Base-by-base conservation (phyloP, 495 filamentous ascomycete genomes). In the Penicillium bialowiezense region DNA sequence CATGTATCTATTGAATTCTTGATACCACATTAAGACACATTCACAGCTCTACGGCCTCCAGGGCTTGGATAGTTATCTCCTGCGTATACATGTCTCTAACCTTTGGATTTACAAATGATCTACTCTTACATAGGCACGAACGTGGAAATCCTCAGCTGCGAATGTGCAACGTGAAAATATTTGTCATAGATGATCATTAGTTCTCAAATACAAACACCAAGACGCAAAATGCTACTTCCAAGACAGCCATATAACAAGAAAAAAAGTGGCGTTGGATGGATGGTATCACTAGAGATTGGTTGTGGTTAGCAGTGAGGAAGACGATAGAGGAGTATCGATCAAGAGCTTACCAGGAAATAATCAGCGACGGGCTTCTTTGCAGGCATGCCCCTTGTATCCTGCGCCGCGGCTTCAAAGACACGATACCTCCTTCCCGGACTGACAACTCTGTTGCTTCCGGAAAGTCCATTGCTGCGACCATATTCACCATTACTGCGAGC, bases 301-400 rank as follows among this genome's bases (percentile, higher is more conserved):
- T n/a, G n/a, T n/a, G n/a, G 33, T 54, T 45, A 62, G 50, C 48
- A 47, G 28, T 21, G 7, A 21, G 14, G 24, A 35, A 54, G 31
- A 21, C n/a, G n/a, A n/a, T n/a, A n/a, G n/a, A n/a, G n/a, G n/a
- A n/a, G n/a, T 26, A 26, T 26, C 23, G 18, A 20, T 8, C 12
- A 33, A 14, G 18, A 24, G 51, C 67, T 68, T 47, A 80, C 77
- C 76, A 98, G 73, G 63, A 98, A 98, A 77, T 98, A 98, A 72
- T 97, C 92, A 55, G 91, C 91, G 52, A 93, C 87, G 37, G 93
- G 93, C 72, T 97, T 97, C 79, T 98, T 98, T 35, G 93, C 93
- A 61, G 93, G 93, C 93, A 98, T 97, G 10, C 93, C 93, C 67
- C 95, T 82, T 33, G 87, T 87, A 68, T 97, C 93, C 75, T 98